Evolutionary conservation across 129 eudicot species (phyloP), one percentile per base, ranked within the genome.

Genomic region (Flaveria ramosissima): DNA sequence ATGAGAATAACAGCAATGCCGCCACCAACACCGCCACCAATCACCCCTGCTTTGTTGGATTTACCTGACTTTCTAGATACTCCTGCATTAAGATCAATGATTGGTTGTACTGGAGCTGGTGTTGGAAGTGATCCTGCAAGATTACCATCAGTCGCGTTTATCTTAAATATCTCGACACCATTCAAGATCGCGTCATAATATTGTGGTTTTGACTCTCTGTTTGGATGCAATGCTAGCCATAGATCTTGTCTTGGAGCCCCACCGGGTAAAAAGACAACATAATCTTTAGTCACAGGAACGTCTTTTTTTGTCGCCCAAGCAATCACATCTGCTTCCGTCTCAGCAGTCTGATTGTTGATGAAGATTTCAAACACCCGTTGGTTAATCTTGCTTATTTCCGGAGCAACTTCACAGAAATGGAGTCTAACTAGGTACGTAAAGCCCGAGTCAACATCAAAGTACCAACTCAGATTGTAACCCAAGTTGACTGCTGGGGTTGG

Each of bases 1-100:
- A 93, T 72, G 47, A 93, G 42, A 43, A 90, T n/a, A 5, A 81
- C 88, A 20, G 90, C 93, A 56, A 93, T 27, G 68, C 91, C 94
- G 15, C 91, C 98, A 39, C 89, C 98, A 20, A 93, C 83, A 7
- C 86, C 84, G 42, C 97, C 98, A 43, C 95, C 97, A 20, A 93
- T 82, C 13, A 74, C 26, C 50, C 85, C 85, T 1, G 36, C 77
- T 43, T 85, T 76, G 73, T 72, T 85, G 16, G 88, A 85, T 42
- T 73, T 63, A 66, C 87, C 61, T 0, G 92, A 83, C 11, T 78
- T 68, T 6, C 70, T 60, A 7, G 86, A 66, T 15, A 48, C 17
- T 4, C 4, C 74, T 7, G 70, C 15, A 20, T 80, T 27, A 0
- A 67, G 78, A 39, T 81, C 89, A 11, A 72, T 74, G 32, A 39